phyloP scores from a whole-genome alignment of 495 filamentous ascomycete genomes.

The Aspergillus nanangensis region DNA sequence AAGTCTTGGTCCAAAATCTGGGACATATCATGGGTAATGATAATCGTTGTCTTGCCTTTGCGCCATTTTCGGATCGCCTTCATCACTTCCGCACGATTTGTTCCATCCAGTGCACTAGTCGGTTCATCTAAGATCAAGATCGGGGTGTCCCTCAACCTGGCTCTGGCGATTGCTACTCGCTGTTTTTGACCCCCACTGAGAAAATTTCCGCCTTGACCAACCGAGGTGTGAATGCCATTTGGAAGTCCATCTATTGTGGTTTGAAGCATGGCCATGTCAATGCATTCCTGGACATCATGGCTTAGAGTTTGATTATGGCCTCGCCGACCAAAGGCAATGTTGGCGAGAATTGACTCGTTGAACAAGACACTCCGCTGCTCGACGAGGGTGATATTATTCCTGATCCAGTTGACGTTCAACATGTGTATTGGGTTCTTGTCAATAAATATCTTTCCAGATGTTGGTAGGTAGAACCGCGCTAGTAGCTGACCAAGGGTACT shows the following conservation, averaged over 20 bases:
- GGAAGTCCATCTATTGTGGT: constrained; percentile 69
- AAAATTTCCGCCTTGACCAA: constrained; percentile 64
- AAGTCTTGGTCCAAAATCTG: constrained; percentile 74
- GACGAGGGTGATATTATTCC: constrained; percentile 73
- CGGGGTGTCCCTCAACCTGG: constrained; percentile 71
- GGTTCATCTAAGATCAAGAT: constrained; percentile 83
- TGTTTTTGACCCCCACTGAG: constrained; percentile 87
- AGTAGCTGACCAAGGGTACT: constrained; percentile 83
- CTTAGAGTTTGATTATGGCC: constrained; percentile 43
- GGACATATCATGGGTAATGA: constrained; percentile 85
- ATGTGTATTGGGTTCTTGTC: constrained; percentile 60
- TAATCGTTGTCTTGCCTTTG: constrained; percentile 71
- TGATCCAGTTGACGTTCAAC: constrained; percentile 68
- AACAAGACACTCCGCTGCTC: constrained; percentile 84
- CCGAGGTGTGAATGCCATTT: constrained; percentile 65
- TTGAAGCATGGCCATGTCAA: constrained; percentile 65
- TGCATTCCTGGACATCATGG: constrained; percentile 50
- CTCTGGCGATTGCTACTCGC: constrained; percentile 71
- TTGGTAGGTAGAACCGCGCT: constrained; percentile 67
- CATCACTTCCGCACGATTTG: constrained; percentile 66
- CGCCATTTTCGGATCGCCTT: constrained; percentile 66
- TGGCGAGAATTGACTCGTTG: constrained; percentile 73
- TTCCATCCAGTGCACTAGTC: constrained; percentile 74
- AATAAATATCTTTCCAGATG: constrained; percentile 60
- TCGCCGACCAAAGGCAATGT: constrained; percentile 70